Percentiles rank a stretch among this genome's conserved stretches.
Evolutionary conservation across 2,329 filamentous ascomycete species (phyloP).

Genomic region (Chaetomiaceae sp.): DNA sequence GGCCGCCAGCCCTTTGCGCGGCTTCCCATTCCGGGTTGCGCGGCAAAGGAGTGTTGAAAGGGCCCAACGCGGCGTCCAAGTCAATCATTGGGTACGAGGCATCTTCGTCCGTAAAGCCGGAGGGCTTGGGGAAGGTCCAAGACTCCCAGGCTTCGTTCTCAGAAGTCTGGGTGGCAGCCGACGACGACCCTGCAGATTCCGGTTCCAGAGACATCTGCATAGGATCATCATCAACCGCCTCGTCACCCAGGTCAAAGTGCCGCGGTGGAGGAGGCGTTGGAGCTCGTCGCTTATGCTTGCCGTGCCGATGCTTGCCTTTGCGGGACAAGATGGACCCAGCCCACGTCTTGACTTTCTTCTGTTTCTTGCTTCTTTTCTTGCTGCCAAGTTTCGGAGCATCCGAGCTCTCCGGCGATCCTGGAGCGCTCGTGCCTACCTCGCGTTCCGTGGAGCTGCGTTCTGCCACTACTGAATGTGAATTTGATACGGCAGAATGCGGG

Average conservation of each 20-base stretch:
- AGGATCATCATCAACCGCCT: slow-evolving; percentile 23
- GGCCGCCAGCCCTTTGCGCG: slow-evolving; percentile 52
- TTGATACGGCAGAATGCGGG: slow-evolving; percentile 39
- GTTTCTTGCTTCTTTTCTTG: slow-evolving; percentile 32
- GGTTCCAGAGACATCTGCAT: slow-evolving; percentile 25
- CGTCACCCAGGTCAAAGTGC: slow-evolving; percentile 26
- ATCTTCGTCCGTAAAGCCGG: slow-evolving; percentile 50
- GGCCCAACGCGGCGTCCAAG: slow-evolving; percentile 84
- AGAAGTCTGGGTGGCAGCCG: slow-evolving; percentile 38
- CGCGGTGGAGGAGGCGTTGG: slow-evolving; percentile 41
- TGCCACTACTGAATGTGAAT: slow-evolving; percentile 28
- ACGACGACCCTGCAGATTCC: slow-evolving; percentile 32
- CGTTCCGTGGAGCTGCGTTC: slow-evolving; percentile 33
- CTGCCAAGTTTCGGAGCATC: slow-evolving; percentile 23
- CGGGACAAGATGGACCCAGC: slow-evolving; percentile 60
- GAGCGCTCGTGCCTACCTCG: slow-evolving; percentile 27
- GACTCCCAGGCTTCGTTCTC: slow-evolving; percentile 26
- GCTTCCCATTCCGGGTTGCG: slow-evolving; percentile 61
- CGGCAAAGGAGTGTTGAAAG: slow-evolving; percentile 74
- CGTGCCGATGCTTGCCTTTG: slow-evolving; percentile 48
- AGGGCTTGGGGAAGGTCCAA: slow-evolving; percentile 35
- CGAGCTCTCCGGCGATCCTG: slow-evolving; percentile 20
- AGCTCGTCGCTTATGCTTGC: slow-evolving; percentile 39
- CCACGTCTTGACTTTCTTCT: slow-evolving; percentile 73
- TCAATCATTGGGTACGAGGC: slow-evolving; percentile 78